Base-by-base conservation (phyloP, 768 basidiomycete genomes). In the Tylopilus plumbeoviolaceoides region DNA sequence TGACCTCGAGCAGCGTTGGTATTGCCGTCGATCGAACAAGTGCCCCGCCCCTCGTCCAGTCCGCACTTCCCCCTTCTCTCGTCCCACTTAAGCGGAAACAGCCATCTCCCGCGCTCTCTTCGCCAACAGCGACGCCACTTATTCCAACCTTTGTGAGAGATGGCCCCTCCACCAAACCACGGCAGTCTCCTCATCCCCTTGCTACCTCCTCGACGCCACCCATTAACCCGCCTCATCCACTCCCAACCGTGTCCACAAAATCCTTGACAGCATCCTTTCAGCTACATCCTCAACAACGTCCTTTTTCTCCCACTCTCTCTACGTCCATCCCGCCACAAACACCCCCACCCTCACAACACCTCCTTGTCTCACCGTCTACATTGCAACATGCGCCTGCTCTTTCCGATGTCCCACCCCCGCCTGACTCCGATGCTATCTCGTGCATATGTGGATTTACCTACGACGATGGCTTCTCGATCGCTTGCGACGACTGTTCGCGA, bases 401-500 rank as follows among this genome's bases (percentile, higher is more conserved):
- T 10, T 44, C 59, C 0, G 59, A 60, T 14, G 49, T 28, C n/a
- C 64, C 59, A 42, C 64, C 59, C 20, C 68, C 68, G 33, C 55
- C 70, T 27, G 70, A 62, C 55, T 69, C 76, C 11, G 81, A 84
- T 44, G 72, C 73, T 45, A 82, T 85, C 48, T 73, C 75, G 43
- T 94, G 91, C 66, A 87, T 91, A 54, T 94, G 91, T 67, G 83
- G 82, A 7, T 79, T 80, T 55, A 71, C 76, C 43, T 77, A 82
- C 63, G 91, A 91, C 69, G 90, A 91, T 66, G 91, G 91, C 20
- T 89, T 87, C 67, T 86, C 84, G 10, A 89, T 94, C 56, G 88
- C 86, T 10, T 95, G 92, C 71, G 92, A 94, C 67, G 66, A 73
- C 45, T 95, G 92, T 64, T 79, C 78, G 20, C 79, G 85, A 36